Conservation (phyloP, 2,329 filamentous ascomycete genomes). For the Cryphonectria japonica region DNA sequence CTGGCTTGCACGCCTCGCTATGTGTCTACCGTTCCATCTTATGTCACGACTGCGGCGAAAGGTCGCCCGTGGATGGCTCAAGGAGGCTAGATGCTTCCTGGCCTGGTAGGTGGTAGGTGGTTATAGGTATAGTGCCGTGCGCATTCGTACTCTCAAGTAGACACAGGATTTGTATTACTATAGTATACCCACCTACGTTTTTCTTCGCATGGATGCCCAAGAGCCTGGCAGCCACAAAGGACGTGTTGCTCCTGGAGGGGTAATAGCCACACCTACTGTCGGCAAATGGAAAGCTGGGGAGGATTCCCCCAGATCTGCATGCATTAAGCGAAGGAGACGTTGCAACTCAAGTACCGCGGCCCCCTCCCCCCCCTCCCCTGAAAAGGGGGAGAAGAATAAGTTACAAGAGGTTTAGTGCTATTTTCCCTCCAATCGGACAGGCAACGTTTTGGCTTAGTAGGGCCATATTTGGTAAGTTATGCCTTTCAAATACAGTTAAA, state of each 20-base stretch:
- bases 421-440: constrained; percentile 6
- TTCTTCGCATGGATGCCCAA: background rate
- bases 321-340: background rate
- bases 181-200: background rate
- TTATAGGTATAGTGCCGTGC: background rate
- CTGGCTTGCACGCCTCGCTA: background rate
- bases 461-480: background rate
- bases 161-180: background rate
- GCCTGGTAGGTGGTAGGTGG: background rate
- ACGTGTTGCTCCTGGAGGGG: background rate
- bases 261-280: background rate
- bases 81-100: background rate
- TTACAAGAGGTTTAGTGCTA: background rate
- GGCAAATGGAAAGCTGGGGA: background rate
- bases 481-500: background rate
- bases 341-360: background rate
- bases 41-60: background rate
- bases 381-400: background rate
- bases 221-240: background rate
- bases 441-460: background rate
- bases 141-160: background rate
- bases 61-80: background rate
- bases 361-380: background rate
- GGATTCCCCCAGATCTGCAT: background rate
- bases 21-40: background rate